Base-by-base conservation (phyloP, 2,329 filamentous ascomycete species). In the Dactylellina leptospora region DNA sequence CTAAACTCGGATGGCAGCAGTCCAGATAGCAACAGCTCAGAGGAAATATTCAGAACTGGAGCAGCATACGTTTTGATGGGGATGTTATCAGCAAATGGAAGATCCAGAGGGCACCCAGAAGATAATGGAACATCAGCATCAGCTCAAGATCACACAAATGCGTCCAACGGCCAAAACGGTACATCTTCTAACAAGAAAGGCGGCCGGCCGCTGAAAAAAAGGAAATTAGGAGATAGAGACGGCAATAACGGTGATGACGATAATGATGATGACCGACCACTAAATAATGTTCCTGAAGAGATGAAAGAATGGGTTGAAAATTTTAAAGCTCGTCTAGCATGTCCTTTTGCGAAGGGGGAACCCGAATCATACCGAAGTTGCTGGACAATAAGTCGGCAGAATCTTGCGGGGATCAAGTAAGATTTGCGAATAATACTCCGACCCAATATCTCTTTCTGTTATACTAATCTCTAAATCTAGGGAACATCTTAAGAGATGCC, bases 401-500 rank as follows among this genome's bases (percentile, higher is more conserved):
- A 30, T 50, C 47, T 50, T 27, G 47, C 47, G 3, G 23, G 47
- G 10, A 16, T 50, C 9, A 50, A 50, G 47, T 50, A 28, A 50
- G 47, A n/a, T 11, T 50, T 6, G 13, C 30, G 13, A 33, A 13
- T 33, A 6, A 6, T 33, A n/a, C n/a, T n/a, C n/a, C n/a, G n/a
- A n/a, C n/a, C n/a, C n/a, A n/a, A n/a, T n/a, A n/a, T n/a, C n/a
- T n/a, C n/a, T n/a, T n/a, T n/a, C n/a, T n/a, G n/a, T n/a, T n/a
- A n/a, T n/a, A n/a, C n/a, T n/a, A n/a, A n/a, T n/a, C n/a, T n/a
- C n/a, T n/a, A n/a, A n/a, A n/a, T n/a, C n/a, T 13, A 50, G 47
- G n/a, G 47, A 50, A 50, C 20, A 50, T 50, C 47, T 50, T 28
- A 50, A 50, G 47, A 27, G 47, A 28, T 28, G 30, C 10, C 47